phyloP scores from a whole-genome alignment of 1,284 basidiomycete species.

The Fomes fomentarius region DNA sequence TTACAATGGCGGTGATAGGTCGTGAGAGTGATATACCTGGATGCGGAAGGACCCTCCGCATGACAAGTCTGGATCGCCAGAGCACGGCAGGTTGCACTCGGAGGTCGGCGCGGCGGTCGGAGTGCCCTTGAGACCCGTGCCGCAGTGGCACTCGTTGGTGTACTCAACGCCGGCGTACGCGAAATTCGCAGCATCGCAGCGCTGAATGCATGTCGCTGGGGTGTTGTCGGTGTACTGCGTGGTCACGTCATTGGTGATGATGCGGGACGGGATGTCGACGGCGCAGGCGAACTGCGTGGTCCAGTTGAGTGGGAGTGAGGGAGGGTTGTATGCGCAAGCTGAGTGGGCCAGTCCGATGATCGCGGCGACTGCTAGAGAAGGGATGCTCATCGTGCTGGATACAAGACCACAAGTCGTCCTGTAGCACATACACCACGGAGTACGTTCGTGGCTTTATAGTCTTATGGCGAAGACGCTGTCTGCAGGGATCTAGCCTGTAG shows the following conservation, averaged over 20 bases:
- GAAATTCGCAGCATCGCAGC: slow-evolving; percentile 21
- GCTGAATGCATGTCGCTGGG: slow-evolving; percentile 19
- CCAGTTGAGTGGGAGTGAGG: slow-evolving; percentile 16
- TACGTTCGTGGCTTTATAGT: no score
- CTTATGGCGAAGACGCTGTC: no score
- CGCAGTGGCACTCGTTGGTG: slow-evolving; percentile 28
- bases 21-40: slow-evolving; percentile 4
- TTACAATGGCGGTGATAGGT: neutral
- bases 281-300: slow-evolving; percentile 14
- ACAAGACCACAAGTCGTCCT: no score
- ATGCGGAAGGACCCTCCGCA: slow-evolving; percentile 23
- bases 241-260: slow-evolving; percentile 17
- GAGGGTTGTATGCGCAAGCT: neutral
- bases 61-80: slow-evolving; percentile 17
- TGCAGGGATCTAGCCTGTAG: no score
- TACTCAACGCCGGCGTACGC: slow-evolving; percentile 27
- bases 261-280: slow-evolving; percentile 15
- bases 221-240: slow-evolving; percentile 19
- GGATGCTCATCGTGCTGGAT: no score
- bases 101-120: slow-evolving; percentile 8
- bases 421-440: no score
- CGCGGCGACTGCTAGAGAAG: neutral
- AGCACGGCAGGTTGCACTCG: slow-evolving; percentile 26
- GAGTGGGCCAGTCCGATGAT: neutral
- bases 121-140: slow-evolving; percentile 15